These are phyloP conservation scores for Meyerozyma guilliermondii DNA, from an alignment of 1,139 yeast genomes.

Conservation along the genomic window DNA sequence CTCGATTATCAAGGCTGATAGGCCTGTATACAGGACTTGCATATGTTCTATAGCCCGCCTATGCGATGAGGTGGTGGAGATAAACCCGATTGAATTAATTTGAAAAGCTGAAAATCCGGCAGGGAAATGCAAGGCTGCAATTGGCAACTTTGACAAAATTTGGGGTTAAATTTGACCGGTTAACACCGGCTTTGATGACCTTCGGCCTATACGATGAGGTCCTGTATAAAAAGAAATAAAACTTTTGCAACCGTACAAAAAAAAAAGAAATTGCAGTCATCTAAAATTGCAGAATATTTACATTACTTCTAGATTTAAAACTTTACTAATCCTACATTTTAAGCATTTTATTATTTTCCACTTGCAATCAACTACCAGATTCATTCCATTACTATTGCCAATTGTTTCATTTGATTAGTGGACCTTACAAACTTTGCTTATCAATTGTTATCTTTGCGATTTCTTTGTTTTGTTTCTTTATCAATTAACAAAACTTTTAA, in stretches of 20 bases:
- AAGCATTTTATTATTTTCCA: background rate
- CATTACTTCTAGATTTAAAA: background rate
- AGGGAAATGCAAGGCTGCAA: too few relatives aligned
- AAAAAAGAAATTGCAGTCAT: constrained; percentile 2
- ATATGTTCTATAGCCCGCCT: background rate
- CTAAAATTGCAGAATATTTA: constrained; percentile 2
- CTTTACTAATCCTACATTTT: background rate
- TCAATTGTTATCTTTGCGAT: background rate
- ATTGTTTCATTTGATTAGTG: background rate
- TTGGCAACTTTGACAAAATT: too few relatives aligned
- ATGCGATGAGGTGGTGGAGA: background rate
- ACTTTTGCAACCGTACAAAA: constrained; percentile 2
- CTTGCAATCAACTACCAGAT: background rate
- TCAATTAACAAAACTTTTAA: background rate
- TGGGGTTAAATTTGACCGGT: too few relatives aligned
- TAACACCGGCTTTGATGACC: too few relatives aligned
- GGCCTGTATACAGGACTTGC: background rate
- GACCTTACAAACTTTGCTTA: background rate
- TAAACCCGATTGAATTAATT: background rate
- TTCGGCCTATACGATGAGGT: background rate
- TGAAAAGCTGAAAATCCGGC: too few relatives aligned
- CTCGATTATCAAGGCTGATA: background rate
- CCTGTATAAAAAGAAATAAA: constrained; percentile 2
- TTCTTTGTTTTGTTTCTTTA: background rate
- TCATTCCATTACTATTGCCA: background rate